Base-by-base conservation (phyloP, 2,329 filamentous ascomycete genomes). In the Exophiala phaeomuriformis region DNA sequence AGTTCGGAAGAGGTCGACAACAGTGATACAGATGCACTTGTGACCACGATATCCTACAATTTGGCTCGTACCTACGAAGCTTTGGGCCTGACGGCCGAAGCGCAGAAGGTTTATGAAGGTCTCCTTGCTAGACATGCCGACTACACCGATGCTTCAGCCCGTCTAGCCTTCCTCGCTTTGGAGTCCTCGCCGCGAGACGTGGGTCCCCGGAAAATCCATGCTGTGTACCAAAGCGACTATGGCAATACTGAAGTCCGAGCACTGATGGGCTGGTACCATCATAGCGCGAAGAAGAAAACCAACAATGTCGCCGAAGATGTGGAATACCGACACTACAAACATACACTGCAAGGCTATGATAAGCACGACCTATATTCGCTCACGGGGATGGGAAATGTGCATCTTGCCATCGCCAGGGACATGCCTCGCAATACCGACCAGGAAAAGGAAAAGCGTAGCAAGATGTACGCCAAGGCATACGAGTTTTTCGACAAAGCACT, bases 401-500 rank as follows among this genome's bases (percentile, higher is more conserved):
- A 91, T 63, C 79, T 98, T 39, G 77, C 85, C 61, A 83, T 88
- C 57, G 93, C 93, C 6, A 83, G 93, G 63, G 94, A 98, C 69
- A 96, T 97, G 90, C 86, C 88, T 31, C 83, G 90, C 47, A 88
- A 93, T 57, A 87, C 87, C 0, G 93, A 97, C 5, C 78, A 83
- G 55, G 91, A 98, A 56, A 95, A 88, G 71, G 86, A 95, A 64
- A 95, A 94, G 74, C 84, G 90, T 49, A 86, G 85, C 53, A 87
- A 86, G 63, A 85, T 83, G 57, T 98, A 97, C 67, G 83, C 84
- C 67, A 90, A 91, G 62, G 90, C 93, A 0, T 90, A 97, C 7
- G 94, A 98, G 67, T 98, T 98, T 71, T 98, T 96, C 64, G 93
- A 97, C 68, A 98, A 98, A 72, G 91, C 91, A 3, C 75, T 98